Base-by-base conservation (phyloP, 1,284 basidiomycete species). In the Ustilago esculenta region DNA sequence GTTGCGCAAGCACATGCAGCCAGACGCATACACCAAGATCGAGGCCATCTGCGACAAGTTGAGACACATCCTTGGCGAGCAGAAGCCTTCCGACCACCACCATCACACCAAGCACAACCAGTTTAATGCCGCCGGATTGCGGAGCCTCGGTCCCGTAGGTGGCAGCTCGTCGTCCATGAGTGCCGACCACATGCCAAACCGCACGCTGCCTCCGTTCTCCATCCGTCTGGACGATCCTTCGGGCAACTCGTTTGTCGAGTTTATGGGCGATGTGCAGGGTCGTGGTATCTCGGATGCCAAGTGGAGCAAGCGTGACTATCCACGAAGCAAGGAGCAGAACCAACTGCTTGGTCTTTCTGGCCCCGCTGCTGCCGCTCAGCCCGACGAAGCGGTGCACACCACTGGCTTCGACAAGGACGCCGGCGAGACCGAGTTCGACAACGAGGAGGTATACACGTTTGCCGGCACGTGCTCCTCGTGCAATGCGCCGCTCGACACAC, bases 381-480 rank as follows among this genome's bases (percentile, higher is more conserved):
- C 77, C 33, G 84, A 84, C 4, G 83, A 85, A 54, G 42, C 46
- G 5, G 50, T 56, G 3, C 56, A 57, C 43, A 73, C 72, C 21
- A 69, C 64, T 17, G 79, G 79, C 17, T 77, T 81, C 46, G 67
- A 64, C 60, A 78, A 79, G 51, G 73, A 73, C 23, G 78, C 52
- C 0, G 79, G 76, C 18, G 77, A 82, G 60, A 84, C 83, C 6
- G 79, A 83, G 10, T 81, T 83, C 36, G 83, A 84, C 15, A 85
- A 85, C 29, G 94, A 98, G 64, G 95, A 98, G 82, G 87, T 99
- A 11, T 92, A 89, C 81, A 87, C 89, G 14, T 99, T 98, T 85
- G 90, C 89, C 1, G 92, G 92, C 0, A 85, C 87, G 3, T 98
- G 96, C 83, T 91, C 92, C 9, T 91, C 90, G 66, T 99, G 96